A percentile compares a stretch with the other conserved stretches of the same genome.
Evolutionary conservation across 768 basidiomycete species (phyloP).

Genomic region (Chalciporus sphaerocephalus): DNA sequence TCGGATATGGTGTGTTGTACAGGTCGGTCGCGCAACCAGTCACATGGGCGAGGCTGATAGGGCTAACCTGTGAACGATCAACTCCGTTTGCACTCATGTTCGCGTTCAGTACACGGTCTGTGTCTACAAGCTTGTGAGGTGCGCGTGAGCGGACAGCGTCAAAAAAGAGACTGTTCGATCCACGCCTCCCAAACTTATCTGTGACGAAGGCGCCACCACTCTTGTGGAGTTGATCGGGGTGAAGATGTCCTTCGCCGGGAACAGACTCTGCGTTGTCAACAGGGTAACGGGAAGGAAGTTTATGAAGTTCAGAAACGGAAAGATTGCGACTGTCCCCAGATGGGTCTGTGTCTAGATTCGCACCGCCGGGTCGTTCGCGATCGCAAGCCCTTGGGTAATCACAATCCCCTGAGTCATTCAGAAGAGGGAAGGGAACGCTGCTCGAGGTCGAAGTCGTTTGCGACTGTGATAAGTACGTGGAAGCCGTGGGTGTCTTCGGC

Average conservation of each 20-base stretch:
- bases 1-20: constrained; percentile 19
- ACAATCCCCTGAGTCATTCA: constrained; percentile 20
- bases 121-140: constrained; percentile 23
- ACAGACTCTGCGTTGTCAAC: constrained; percentile 13
- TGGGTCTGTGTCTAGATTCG: constrained; percentile 9
- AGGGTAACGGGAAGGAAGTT: constrained; percentile 14
- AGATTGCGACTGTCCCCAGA: constrained; percentile 7
- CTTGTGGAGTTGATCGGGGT: constrained; percentile 14
- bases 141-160: constrained; percentile 32
- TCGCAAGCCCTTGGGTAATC: constrained; percentile 21
- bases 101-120: constrained; percentile 17
- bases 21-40: constrained; percentile 24
- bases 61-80: constrained; percentile 23
- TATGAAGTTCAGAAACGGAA: constrained; percentile 19
- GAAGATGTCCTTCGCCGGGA: constrained; percentile 10
- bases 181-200: constrained; percentile 31
- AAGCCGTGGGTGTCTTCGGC: constrained; percentile 35
- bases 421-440: constrained; percentile 21
- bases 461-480: constrained; percentile 33
- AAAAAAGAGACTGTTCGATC: constrained; percentile 37
- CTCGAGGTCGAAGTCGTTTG: constrained; percentile 23
- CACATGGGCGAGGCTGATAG: constrained; percentile 17
- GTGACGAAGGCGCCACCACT: constrained; percentile 7
- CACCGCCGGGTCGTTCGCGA: constrained; percentile 16
- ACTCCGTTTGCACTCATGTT: constrained; percentile 18